A percentile compares a stretch with the other conserved stretches of the same genome.
Evolutionary conservation across 495 filamentous ascomycete species (phyloP).

Genomic region (Thermothielavioides terrestris): DNA sequence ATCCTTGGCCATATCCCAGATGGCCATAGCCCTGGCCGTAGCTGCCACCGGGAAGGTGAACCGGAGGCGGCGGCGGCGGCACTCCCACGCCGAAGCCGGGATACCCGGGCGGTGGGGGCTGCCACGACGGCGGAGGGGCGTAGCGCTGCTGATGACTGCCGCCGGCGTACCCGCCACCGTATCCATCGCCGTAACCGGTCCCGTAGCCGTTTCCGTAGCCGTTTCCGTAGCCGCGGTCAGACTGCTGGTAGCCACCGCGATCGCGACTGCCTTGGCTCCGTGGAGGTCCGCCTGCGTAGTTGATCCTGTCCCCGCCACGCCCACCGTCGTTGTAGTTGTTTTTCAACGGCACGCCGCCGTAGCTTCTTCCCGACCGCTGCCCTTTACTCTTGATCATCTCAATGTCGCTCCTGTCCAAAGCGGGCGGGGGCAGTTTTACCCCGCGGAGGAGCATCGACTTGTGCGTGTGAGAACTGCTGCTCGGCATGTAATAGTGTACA

Average conservation of each 20-base stretch:
- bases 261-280: conserved; percentile 5
- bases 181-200: conserved; percentile 21
- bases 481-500: conserved; percentile 76
- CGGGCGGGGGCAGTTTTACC: conserved; percentile 58
- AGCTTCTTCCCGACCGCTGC: conserved; percentile 47
- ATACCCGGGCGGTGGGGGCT: conserved; percentile 8
- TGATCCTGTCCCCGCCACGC: conserved; percentile 30
- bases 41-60: neutral
- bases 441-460: conserved; percentile 93
- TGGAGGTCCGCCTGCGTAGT: conserved; percentile 30
- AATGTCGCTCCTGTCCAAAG: conserved; percentile 65
- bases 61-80: conserved; percentile 9
- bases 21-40: conserved; percentile 1
- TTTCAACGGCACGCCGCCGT: conserved; percentile 35
- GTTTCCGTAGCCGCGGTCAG: conserved; percentile 13
- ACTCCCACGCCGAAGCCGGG: conserved; percentile 9
- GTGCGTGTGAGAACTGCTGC: conserved; percentile 57
- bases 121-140: conserved; percentile 4
- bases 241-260: conserved; percentile 17
- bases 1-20: conserved; percentile 9
- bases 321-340: conserved; percentile 23
- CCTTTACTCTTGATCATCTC: conserved; percentile 55
- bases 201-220: conserved; percentile 10
- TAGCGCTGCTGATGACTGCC: conserved; percentile 6
- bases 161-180: conserved; percentile 22